phyloP scores from a whole-genome alignment of 1,284 basidiomycete species.

The Boletellus dicymbophilus region DNA sequence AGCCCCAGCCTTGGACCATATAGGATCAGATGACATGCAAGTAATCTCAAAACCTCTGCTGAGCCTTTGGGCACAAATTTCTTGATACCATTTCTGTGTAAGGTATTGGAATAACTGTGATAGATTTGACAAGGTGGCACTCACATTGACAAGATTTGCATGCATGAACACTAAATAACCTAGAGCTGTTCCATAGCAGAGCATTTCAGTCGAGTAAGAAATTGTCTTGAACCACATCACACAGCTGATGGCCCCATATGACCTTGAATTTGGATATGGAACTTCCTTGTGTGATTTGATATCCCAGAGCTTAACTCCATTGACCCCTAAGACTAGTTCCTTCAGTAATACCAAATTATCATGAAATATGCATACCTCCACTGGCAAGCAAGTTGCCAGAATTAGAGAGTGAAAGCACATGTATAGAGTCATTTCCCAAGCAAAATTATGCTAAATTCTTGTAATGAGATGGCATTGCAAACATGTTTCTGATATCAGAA shows the following conservation, averaged over 20 bases:
- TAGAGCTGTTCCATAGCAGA: not conserved
- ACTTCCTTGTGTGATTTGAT: not conserved
- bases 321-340: not conserved
- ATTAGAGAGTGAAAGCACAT: not conserved
- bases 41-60: not conserved
- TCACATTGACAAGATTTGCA: not conserved
- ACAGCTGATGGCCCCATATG: not conserved
- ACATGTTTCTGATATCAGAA: too few species aligned
- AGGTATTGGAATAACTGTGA: not conserved
- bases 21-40: not conserved
- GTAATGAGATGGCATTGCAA: too few species aligned
- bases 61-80: not conserved
- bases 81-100: not conserved
- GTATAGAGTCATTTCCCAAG: too few species aligned
- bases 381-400: not conserved
- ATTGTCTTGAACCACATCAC: not conserved
- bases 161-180: not conserved
- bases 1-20: not conserved
- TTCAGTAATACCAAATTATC: too few species aligned
- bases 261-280: not conserved
- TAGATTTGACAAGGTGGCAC: not conserved
- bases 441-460: too few species aligned
- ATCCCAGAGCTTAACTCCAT: not conserved
- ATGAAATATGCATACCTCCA: not conserved
- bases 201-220: not conserved